Percentiles rank a stretch among this genome's conserved stretches.
phyloP scores from a whole-genome alignment of 331 rosid genomes.

The Saraca asoca region DNA sequence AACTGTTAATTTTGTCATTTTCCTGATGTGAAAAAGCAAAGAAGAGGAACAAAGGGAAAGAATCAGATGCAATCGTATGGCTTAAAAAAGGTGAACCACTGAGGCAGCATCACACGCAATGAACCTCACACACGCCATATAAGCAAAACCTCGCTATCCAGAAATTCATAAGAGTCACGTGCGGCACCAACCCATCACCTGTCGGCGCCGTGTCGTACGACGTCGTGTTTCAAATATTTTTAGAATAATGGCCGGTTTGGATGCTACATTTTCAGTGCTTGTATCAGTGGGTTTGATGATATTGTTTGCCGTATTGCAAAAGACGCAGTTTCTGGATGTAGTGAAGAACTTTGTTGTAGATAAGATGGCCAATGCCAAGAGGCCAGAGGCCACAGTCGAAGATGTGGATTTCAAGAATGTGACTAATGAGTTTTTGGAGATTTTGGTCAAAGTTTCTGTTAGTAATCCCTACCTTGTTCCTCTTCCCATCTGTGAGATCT shows the following conservation, averaged over 20 bases:
- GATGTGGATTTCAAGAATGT: constrained; percentile 67
- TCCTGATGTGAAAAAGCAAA: too few relatives aligned
- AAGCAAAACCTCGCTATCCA: too few relatives aligned
- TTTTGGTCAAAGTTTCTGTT: constrained; percentile 59
- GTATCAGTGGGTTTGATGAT: too few relatives aligned
- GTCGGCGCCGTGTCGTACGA: not conserved
- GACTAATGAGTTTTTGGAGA: constrained; percentile 50
- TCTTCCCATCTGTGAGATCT: constrained; percentile 70
- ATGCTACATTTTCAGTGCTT: too few relatives aligned
- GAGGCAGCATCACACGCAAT: too few relatives aligned
- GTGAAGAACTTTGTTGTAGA: constrained; percentile 58
- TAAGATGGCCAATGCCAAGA: constrained; percentile 46
- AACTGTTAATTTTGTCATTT: too few relatives aligned
- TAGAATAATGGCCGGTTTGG: too few relatives aligned
- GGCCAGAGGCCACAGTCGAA: constrained; percentile 66
- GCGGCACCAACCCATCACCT: constrained; percentile 14
- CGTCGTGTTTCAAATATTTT: not conserved
- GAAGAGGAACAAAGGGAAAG: too few relatives aligned
- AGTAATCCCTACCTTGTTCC: constrained; percentile 59
- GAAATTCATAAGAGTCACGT: not conserved
- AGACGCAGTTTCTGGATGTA: constrained; percentile 53
- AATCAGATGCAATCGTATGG: too few relatives aligned
- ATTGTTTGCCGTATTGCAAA: not conserved
- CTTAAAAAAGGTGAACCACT: too few relatives aligned
- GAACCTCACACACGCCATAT: too few relatives aligned